These are phyloP conservation scores for Solanum okadae DNA, from an alignment of 257 asterid genomes.

Conservation along the genomic window DNA sequence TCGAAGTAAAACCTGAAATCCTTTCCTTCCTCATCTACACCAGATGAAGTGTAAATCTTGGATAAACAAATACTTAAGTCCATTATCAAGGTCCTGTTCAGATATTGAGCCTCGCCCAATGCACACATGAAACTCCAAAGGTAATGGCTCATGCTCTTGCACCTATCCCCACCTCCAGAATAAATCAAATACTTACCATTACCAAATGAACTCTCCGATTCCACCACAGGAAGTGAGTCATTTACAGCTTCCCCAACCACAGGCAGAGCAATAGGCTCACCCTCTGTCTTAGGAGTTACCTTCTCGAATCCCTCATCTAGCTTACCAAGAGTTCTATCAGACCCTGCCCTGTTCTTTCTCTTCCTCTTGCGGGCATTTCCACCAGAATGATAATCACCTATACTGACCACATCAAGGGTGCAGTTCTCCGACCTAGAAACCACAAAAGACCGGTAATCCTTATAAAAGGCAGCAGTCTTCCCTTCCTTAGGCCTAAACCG, in stretches of 20 bases:
- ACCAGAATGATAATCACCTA: conserved; percentile 87
- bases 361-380: conserved; percentile 70
- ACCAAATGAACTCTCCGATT: conserved; percentile 50
- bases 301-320: conserved; percentile 57
- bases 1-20: conserved; percentile 82
- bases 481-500: conserved; percentile 74
- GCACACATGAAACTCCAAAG: conserved; percentile 81
- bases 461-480: conserved; percentile 42
- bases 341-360: conserved; percentile 19
- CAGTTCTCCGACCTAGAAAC: conserved; percentile 52
- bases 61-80: conserved; percentile 70
- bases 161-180: conserved; percentile 73
- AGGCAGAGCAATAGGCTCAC: conserved; percentile 42
- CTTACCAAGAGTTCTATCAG: conserved; percentile 19
- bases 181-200: conserved; percentile 64
- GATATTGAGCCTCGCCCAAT: conserved; percentile 81
- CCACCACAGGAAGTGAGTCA: conserved; percentile 46
- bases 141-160: conserved; percentile 77
- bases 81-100: conserved; percentile 84
- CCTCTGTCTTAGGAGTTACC: conserved; percentile 23
- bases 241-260: conserved; percentile 46
- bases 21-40: conserved; percentile 72
- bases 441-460: conserved; percentile 64
- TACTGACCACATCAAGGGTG: conserved; percentile 43
- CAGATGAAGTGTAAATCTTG: conserved; percentile 50